Evolutionary conservation across 1,284 basidiomycete genomes (phyloP), one percentile per base, ranked within the genome.

Genomic region (Sporisorium iseilematis-ciliati): DNA sequence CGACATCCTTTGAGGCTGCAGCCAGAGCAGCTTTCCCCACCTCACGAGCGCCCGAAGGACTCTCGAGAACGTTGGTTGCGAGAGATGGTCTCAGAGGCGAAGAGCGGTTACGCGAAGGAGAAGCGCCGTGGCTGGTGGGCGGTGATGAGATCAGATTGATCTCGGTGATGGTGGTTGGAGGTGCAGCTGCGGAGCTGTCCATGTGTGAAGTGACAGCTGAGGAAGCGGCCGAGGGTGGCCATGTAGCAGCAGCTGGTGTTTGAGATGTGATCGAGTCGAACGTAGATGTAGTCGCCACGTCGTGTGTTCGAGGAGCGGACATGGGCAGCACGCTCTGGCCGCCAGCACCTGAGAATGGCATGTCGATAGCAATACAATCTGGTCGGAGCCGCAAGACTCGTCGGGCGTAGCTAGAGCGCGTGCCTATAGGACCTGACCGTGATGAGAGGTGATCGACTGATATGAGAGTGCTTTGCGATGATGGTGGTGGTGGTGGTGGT

Each of bases 121-220:
- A 70, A 38, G 57, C 43, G 31, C 49, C 63, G 42, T 72, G 69
- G 26, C 56, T 66, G 2, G 63, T 72, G 1, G 63, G 69, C 18
- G 69, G 69, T 7, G 69, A 66, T 7, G 64, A 66, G 33, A 63
- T 52, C 35, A 65, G 26, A 33, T 66, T 59, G 56, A 66, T 72
- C 59, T 66, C 55, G 33, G 60, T 56, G 60, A 63, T 50, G 25
- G 52, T 35, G 52, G 60, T 55, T 20, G 55, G 29, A 29, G 29
- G 58, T 21, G 41, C 51, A 1, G 59, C 51, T 8, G 59, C 63
- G 3, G 68, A 65, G 49, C 63, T 71, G 38, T 62, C 63, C 55
- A 65, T 54, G 23, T 57, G 42, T 7, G 58, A 55, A 16, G 58
- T 35, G 26, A 58, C 48, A 3, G 58, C 57, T 1, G 62, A 65